Conservation (phyloP, 2,329 filamentous ascomycete genomes). For the Bipolaris oryzae region DNA sequence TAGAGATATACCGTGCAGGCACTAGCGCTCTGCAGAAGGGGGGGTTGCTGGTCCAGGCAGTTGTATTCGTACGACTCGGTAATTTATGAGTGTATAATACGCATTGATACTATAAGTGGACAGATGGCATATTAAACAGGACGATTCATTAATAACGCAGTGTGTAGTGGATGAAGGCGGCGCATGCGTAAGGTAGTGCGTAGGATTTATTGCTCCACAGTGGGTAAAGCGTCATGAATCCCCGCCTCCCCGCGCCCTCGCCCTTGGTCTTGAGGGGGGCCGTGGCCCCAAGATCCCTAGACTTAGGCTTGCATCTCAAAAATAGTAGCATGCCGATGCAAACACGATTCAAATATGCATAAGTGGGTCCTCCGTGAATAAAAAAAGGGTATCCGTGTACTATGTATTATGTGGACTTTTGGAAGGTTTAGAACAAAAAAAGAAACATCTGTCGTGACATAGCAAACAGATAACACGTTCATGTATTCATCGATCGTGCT, state of each 20-base stretch:
- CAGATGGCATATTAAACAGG: not conserved
- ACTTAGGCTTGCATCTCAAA: not conserved
- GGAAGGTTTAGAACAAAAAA: too few species aligned
- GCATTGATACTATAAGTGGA: not conserved
- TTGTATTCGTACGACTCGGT: not conserved
- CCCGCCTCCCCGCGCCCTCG: slow-evolving; percentile 8
- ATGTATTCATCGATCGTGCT: not conserved
- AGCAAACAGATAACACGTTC: not conserved
- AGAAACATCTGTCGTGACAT: not conserved
- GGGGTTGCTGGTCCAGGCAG: slow-evolving; percentile 7
- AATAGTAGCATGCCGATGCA: not conserved
- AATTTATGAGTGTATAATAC: not conserved
- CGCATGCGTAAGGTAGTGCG: not conserved
- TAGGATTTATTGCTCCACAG: slow-evolving; percentile 8
- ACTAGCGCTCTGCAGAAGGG: not conserved
- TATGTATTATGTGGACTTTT: too few species aligned
- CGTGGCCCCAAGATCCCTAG: not conserved
- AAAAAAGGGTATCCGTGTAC: too few species aligned
- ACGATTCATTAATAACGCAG: not conserved
- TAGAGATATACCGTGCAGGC: not conserved
- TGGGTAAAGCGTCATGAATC: slow-evolving; percentile 2
- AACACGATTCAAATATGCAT: not conserved
- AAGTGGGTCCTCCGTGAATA: not conserved
- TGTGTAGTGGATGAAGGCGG: not conserved
- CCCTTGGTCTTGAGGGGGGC: slow-evolving; percentile 7